These are phyloP conservation scores for Naganishia kalamii DNA, from an alignment of 768 basidiomycete genomes.

Conservation along the genomic window DNA sequence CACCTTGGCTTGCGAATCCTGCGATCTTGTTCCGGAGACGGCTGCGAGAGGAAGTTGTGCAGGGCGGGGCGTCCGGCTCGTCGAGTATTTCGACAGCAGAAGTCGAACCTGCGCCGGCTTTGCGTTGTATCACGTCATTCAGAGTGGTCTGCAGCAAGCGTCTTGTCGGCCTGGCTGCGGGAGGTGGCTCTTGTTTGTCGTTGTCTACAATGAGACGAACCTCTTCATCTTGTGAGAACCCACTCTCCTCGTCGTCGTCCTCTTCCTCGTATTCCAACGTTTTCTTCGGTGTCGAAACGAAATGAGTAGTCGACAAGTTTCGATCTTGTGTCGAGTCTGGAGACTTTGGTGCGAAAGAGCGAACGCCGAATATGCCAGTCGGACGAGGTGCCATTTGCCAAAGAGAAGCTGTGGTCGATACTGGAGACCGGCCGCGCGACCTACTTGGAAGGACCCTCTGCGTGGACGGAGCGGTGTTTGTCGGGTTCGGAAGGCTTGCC, in stretches of 20 bases:
- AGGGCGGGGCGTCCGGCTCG: neutral
- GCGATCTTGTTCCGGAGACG: conserved; percentile 52
- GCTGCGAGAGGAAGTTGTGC: conserved; percentile 27
- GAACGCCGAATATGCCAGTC: neutral
- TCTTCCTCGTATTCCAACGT: conserved; percentile 22
- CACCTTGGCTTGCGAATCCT: conserved; percentile 55
- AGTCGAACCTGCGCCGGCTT: neutral
- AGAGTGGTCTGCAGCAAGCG: conserved; percentile 55
- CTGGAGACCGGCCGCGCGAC: neutral
- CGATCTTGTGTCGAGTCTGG: neutral
- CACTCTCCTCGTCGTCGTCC: conserved; percentile 5
- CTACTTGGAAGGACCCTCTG: neutral
- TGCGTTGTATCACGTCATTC: conserved; percentile 48
- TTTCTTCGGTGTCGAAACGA: conserved; percentile 8
- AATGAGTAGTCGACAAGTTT: conserved; percentile 5
- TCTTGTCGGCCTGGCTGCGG: conserved; percentile 46
- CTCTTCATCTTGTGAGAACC: neutral
- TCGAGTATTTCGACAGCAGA: neutral
- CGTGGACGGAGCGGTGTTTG: neutral
- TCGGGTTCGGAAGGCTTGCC: no score
- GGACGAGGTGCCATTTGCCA: neutral
- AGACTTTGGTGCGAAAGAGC: no score
- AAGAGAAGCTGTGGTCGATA: neutral
- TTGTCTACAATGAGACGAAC: conserved; percentile 1
- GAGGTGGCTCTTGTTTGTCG: neutral